Conservation (phyloP, 176 grass and related monocot genomes). For the Olyra latifolia region DNA sequence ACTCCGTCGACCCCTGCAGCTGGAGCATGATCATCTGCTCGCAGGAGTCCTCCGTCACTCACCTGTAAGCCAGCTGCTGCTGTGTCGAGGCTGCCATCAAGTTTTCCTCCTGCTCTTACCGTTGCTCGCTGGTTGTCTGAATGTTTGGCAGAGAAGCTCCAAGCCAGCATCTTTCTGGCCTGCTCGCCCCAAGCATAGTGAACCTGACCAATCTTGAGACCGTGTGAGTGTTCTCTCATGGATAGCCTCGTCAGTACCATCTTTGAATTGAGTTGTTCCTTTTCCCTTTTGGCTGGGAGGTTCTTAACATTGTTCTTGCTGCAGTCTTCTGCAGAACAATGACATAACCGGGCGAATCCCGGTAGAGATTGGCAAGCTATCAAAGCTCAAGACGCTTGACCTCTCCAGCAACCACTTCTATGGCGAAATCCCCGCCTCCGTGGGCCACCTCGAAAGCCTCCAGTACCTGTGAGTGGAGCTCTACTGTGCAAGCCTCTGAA, state of each 20-base stretch:
- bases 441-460: conserved; percentile 77
- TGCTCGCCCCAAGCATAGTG: conserved; percentile 67
- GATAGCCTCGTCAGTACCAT: conserved; percentile 12
- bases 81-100: neutral
- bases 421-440: conserved; percentile 62
- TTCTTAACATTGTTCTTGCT: conserved; percentile 16
- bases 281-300: neutral
- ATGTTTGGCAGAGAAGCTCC: conserved; percentile 58
- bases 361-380: conserved; percentile 70
- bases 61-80: conserved; percentile 46
- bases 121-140: neutral
- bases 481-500: neutral
- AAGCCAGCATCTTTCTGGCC: conserved; percentile 75
- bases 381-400: conserved; percentile 74
- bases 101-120: neutral
- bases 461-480: conserved; percentile 72
- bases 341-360: conserved; percentile 79
- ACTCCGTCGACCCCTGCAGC: conserved; percentile 91
- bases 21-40: conserved; percentile 84
- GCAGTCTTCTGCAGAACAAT: conserved; percentile 88
- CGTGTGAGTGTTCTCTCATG: conserved; percentile 51
- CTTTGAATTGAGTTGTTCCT: neutral
- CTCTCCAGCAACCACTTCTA: conserved; percentile 75
- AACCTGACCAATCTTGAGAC: conserved; percentile 82
- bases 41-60: conserved; percentile 48